Conservation (phyloP, 371 early-diverging fungal species). For the Haplosporangium sp. region DNA sequence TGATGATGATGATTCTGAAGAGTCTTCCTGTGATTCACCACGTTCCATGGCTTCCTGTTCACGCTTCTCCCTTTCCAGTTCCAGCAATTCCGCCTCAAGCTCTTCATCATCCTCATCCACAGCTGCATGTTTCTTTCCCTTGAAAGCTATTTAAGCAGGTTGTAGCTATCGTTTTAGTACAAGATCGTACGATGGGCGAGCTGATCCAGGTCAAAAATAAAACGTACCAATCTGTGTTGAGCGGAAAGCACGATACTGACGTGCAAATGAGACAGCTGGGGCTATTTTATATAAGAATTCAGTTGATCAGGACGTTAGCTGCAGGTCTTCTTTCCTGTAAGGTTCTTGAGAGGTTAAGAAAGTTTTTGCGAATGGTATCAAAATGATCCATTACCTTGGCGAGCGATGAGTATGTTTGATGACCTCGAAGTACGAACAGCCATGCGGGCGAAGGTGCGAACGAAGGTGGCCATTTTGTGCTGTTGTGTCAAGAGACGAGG, state of each 20-base stretch:
- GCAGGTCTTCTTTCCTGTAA: not conserved
- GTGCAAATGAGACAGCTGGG: conserved; percentile 31
- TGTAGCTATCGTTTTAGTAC: not conserved
- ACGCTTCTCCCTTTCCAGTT: conserved; percentile 53
- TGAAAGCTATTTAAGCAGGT: conserved; percentile 12
- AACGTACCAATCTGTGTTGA: conserved; percentile 45
- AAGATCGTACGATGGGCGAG: not conserved
- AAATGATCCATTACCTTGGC: conserved; percentile 38
- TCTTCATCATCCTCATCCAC: conserved; percentile 53
- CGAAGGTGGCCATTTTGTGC: conserved; percentile 33
- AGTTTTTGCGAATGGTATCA: not conserved
- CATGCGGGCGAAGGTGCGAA: conserved; percentile 47
- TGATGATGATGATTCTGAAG: conserved; percentile 11
- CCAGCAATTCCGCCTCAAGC: conserved; percentile 46
- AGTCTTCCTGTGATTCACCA: conserved; percentile 11
- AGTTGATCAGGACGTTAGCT: not conserved
- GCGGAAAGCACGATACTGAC: conserved; percentile 51
- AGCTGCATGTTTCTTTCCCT: conserved; percentile 47
- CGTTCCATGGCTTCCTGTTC: conserved; percentile 39
- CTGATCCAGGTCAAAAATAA: not conserved
- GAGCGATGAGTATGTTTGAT: conserved; percentile 19
- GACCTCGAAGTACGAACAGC: conserved; percentile 33
- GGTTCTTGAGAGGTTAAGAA: not conserved
- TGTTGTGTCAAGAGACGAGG: conserved; percentile 6
- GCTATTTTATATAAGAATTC: conserved; percentile 9